These are phyloP conservation scores for Mucor ambiguus DNA, from an alignment of 371 early-diverging fungal species.

Conservation along the genomic window DNA sequence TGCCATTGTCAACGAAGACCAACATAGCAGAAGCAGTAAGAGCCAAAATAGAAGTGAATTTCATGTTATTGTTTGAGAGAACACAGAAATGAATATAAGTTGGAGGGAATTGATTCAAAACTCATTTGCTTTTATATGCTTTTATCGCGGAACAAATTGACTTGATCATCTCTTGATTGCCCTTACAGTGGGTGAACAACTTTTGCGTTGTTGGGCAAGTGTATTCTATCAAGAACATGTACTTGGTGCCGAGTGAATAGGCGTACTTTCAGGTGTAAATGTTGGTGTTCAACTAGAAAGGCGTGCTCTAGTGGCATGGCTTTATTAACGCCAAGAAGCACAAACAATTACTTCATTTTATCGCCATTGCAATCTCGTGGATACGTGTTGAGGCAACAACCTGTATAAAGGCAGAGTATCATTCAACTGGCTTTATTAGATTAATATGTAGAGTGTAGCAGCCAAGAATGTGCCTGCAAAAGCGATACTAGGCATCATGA, in stretches of 20 bases:
- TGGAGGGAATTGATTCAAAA: background rate
- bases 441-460: background rate
- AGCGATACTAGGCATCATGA: background rate
- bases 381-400: background rate
- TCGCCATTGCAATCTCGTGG: background rate
- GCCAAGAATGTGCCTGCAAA: background rate
- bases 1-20: background rate
- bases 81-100: background rate
- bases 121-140: background rate
- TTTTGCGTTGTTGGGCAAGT: background rate
- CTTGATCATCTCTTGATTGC: background rate
- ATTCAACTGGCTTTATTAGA: background rate
- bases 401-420: background rate
- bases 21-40: background rate
- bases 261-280: background rate
- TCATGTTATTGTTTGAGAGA: background rate
- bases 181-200: background rate
- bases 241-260: too few relatives aligned
- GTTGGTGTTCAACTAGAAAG: background rate
- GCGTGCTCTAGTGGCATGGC: background rate
- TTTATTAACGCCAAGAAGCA: background rate
- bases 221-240: background rate
- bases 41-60: background rate
- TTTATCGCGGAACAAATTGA: background rate
- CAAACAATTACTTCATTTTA: background rate